Conservation (phyloP, 306 rosid genomes). For the Castanopsis chinensis region DNA sequence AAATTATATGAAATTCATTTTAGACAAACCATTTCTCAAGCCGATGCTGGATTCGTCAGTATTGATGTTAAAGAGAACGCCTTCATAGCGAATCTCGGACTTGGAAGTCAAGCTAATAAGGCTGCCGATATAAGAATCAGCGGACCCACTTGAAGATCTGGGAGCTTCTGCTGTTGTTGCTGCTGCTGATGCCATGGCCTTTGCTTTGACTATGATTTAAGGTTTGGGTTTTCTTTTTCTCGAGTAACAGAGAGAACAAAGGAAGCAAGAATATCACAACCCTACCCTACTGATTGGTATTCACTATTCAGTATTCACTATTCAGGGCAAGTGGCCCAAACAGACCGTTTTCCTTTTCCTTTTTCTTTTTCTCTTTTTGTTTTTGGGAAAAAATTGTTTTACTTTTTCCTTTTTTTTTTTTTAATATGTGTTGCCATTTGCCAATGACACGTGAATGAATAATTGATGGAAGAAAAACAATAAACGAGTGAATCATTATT, state of each 20-base stretch:
- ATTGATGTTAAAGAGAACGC: slow-evolving; percentile 31
- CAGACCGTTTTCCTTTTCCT: not conserved
- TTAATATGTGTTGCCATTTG: too few relatives aligned
- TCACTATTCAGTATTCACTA: not conserved
- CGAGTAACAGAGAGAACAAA: not conserved
- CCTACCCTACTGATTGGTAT: too few relatives aligned
- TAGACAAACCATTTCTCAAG: slow-evolving; percentile 17
- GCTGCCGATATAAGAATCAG: slow-evolving; percentile 38
- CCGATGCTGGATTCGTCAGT: slow-evolving; percentile 38
- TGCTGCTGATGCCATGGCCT: slow-evolving; percentile 19
- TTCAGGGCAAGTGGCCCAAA: not conserved
- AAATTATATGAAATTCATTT: not conserved
- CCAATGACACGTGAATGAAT: too few relatives aligned
- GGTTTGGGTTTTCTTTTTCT: not conserved
- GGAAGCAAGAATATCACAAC: not conserved
- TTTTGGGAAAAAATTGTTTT: too few relatives aligned
- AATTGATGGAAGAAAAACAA: too few relatives aligned
- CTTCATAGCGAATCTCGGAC: slow-evolving; percentile 35
- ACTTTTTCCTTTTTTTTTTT: too few relatives aligned
- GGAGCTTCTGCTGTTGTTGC: slow-evolving; percentile 5
- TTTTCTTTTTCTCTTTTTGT: too few relatives aligned
- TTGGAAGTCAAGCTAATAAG: slow-evolving; percentile 39
- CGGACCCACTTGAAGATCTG: slow-evolving; percentile 27
- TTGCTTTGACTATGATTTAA: not conserved
- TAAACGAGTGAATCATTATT: too few relatives aligned